A percentile compares a stretch with the other conserved stretches of the same genome.
Evolutionary conservation across 2,329 filamentous ascomycete genomes (phyloP).

Genomic region (Ceratocystis eucalypticola): DNA sequence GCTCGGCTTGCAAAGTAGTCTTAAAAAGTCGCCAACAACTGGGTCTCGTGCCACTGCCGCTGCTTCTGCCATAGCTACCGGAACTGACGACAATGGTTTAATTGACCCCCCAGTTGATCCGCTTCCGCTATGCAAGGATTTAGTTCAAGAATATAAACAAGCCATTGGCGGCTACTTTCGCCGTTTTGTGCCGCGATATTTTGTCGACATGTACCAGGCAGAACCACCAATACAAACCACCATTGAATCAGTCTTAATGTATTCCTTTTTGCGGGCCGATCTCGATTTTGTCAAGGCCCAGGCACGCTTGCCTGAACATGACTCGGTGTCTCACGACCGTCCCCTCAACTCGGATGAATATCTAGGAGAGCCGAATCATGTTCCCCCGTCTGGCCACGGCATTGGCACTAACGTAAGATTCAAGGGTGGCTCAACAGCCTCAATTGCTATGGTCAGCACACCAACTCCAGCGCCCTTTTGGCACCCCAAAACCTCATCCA

Average conservation of each 20-base stretch:
- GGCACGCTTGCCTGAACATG: constrained; percentile 65
- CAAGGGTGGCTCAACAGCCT: constrained; percentile 86
- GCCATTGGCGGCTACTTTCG: constrained; percentile 90
- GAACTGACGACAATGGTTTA: constrained; percentile 7
- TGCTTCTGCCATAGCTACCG: background rate
- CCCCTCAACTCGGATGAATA: constrained; percentile 79
- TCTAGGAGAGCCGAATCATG: constrained; percentile 46
- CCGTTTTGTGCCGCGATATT: constrained; percentile 73
- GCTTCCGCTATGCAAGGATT: constrained; percentile 51
- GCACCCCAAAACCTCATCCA: constrained; percentile 77
- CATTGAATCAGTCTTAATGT: constrained; percentile 49
- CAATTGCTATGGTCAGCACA: constrained; percentile 79
- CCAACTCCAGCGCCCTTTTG: constrained; percentile 87
- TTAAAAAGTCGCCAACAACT: constrained; percentile 1
- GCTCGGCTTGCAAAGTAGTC: constrained; percentile 62
- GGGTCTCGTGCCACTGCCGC: background rate
- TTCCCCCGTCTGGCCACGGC: constrained; percentile 40
- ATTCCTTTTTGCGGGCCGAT: constrained; percentile 87
- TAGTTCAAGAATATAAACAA: constrained; percentile 66
- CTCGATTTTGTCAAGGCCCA: constrained; percentile 88
- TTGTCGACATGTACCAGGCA: constrained; percentile 30
- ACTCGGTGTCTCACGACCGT: constrained; percentile 55
- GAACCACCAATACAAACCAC: constrained; percentile 19
- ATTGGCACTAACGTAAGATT: constrained; percentile 71
- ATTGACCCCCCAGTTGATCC: constrained; percentile 35